Conservation (phyloP, 768 basidiomycete species). For the Cyathus striatus region DNA sequence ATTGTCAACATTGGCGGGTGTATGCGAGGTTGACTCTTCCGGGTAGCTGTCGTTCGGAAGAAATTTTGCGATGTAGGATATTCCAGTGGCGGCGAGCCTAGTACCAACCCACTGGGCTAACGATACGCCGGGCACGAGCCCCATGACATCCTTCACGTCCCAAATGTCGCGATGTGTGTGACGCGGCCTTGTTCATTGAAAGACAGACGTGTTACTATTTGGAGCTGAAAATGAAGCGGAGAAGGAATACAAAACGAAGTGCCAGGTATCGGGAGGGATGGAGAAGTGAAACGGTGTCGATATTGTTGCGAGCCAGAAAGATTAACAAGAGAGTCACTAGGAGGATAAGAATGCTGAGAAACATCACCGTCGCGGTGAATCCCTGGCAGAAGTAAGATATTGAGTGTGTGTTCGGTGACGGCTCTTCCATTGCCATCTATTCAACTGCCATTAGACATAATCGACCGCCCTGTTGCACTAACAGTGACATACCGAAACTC, state of each 20-base stretch:
- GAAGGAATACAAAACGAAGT: conserved; percentile 55
- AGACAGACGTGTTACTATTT: conserved; percentile 63
- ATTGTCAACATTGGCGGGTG: background rate
- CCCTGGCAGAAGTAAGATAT: conserved; percentile 71
- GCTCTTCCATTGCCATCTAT: conserved; percentile 70
- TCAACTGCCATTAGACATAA: conserved; percentile 1
- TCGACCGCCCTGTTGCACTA: background rate
- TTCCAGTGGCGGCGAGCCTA: conserved; percentile 52
- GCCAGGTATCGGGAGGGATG: conserved; percentile 53
- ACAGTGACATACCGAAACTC: conserved; percentile 53
- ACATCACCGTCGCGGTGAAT: conserved; percentile 46
- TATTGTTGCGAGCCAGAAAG: conserved; percentile 16
- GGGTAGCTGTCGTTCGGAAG: conserved; percentile 15
- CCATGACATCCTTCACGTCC: conserved; percentile 76
- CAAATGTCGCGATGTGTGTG: conserved; percentile 74
- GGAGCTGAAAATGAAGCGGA: conserved; percentile 70
- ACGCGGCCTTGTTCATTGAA: conserved; percentile 84
- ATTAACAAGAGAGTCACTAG: conserved; percentile 35
- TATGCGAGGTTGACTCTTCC: conserved; percentile 5
- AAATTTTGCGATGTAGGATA: conserved; percentile 38
- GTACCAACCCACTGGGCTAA: conserved; percentile 66
- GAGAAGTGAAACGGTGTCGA: conserved; percentile 30
- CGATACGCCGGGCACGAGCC: conserved; percentile 64
- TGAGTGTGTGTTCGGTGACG: conserved; percentile 76
- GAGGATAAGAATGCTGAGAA: conserved; percentile 21